A percentile compares a stretch with the other conserved stretches of the same genome.
Conservation (phyloP, 2,329 filamentous ascomycete species). For the Stachybotrys chlorohalonatus region DNA sequence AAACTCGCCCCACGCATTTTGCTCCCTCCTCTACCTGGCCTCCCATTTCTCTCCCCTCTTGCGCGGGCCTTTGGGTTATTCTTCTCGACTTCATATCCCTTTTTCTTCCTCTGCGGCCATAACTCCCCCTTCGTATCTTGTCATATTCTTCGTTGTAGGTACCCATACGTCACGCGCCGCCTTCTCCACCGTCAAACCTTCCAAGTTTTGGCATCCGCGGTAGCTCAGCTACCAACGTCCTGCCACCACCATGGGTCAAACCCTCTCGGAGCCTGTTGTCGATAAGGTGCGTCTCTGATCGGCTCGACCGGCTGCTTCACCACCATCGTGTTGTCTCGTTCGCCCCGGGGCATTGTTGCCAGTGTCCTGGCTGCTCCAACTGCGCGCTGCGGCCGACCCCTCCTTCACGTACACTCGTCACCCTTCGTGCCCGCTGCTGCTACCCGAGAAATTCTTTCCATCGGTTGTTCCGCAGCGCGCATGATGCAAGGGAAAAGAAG, state of each 20-base stretch:
- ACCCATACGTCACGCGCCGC: constrained; percentile 6
- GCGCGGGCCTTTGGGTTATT: not conserved
- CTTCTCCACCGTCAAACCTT: not conserved
- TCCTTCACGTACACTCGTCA: not conserved
- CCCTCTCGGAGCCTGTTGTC: constrained; percentile 95
- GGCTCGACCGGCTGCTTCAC: constrained; percentile 1
- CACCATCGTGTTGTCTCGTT: constrained; percentile 2
- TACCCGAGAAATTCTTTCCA: not conserved
- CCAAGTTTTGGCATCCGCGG: constrained; percentile 7
- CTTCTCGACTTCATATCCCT: constrained; percentile 7
- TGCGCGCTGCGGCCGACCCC: not conserved
- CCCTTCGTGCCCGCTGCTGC: not conserved
- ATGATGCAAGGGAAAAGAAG: not conserved
- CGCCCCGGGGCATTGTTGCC: not conserved
- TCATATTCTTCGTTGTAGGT: not conserved
- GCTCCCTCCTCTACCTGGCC: not conserved
- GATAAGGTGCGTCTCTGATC: constrained; percentile 66
- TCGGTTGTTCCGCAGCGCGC: not conserved
- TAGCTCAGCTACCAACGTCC: constrained; percentile 16
- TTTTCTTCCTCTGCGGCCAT: constrained; percentile 10
- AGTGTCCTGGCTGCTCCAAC: not conserved
- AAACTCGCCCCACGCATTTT: not conserved
- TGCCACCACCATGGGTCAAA: constrained; percentile 76
- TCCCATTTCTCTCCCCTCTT: not conserved
- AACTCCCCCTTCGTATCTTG: constrained; percentile 1